These are phyloP conservation scores for Claviceps humidiphila DNA, from an alignment of 2,329 filamentous ascomycete species.

Conservation along the genomic window DNA sequence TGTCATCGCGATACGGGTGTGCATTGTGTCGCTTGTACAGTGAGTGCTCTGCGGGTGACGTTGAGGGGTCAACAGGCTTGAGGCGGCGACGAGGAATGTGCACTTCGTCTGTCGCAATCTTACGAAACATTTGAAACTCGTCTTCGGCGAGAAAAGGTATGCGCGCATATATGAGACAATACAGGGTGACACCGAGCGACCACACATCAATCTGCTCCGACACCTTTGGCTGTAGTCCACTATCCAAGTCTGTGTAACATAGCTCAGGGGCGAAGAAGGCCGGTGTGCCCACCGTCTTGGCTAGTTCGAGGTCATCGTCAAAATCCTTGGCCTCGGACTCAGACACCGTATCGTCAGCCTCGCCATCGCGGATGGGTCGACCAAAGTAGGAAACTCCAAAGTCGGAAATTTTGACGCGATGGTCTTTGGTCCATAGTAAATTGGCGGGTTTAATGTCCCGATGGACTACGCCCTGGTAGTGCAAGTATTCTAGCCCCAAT, in stretches of 20 bases:
- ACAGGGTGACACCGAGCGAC: constrained; percentile 91
- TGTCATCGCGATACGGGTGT: constrained; percentile 59
- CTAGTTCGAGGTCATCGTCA: constrained; percentile 89
- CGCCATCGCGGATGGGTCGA: constrained; percentile 69
- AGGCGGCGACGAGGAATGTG: constrained; percentile 75
- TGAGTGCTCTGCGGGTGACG: constrained; percentile 40
- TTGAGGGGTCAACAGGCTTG: constrained; percentile 55
- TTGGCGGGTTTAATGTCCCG: constrained; percentile 84
- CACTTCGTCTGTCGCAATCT: constrained; percentile 84
- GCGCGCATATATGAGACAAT: constrained; percentile 86
- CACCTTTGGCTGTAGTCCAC: constrained; percentile 59
- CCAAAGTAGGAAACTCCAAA: constrained; percentile 98
- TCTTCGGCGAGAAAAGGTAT: constrained; percentile 88
- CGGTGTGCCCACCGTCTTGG: constrained; percentile 93
- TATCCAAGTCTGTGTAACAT: constrained; percentile 71
- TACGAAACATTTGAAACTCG: constrained; percentile 81
- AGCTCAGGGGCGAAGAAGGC: constrained; percentile 96
- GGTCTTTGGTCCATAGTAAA: constrained; percentile 70
- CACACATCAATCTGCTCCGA: constrained; percentile 94
- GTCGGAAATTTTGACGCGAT: constrained; percentile 92
- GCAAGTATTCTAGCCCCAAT: constrained; percentile 82
- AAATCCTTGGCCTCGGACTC: constrained; percentile 78
- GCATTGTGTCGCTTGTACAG: constrained; percentile 44
- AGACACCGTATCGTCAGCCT: constrained; percentile 58
- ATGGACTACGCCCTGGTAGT: constrained; percentile 75